Percentiles rank a stretch among this genome's conserved stretches.
These are phyloP conservation scores for Rosa rugosa DNA, from an alignment of 306 rosid species.

Conservation along the genomic window DNA sequence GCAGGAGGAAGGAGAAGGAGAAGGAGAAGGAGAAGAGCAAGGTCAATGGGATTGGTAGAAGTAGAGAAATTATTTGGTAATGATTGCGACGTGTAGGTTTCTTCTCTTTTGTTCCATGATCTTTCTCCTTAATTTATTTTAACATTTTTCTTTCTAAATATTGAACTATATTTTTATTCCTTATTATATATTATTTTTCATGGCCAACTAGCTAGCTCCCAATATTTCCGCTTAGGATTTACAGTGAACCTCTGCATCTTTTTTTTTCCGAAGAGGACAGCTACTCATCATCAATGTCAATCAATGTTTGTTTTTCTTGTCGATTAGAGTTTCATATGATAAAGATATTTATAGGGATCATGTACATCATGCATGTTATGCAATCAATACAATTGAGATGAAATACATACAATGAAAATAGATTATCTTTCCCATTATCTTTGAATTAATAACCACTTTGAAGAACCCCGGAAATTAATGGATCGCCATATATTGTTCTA, in stretches of 20 bases:
- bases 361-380: constrained; percentile 1
- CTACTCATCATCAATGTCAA: background rate
- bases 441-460: background rate
- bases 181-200: background rate
- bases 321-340: background rate
- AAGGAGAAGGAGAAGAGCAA: constrained; percentile 1
- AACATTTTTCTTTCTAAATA: background rate
- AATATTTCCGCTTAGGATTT: background rate
- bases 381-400: constrained; percentile 3
- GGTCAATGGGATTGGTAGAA: constrained; percentile 46
- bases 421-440: background rate
- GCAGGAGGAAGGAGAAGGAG: background rate
- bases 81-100: constrained; percentile 69
- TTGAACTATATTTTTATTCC: background rate
- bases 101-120: constrained; percentile 22
- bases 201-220: background rate
- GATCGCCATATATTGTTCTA: background rate
- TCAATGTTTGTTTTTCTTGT: background rate
- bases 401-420: background rate
- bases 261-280: background rate
- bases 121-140: constrained; percentile 17
- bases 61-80: constrained; percentile 50
- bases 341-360: background rate
- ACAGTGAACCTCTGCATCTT: background rate
- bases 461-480: constrained; percentile 1